Percentiles rank a stretch among this genome's conserved stretches.
Evolutionary conservation across 1,284 basidiomycete genomes (phyloP).

Genomic region (Melampsora americana): DNA sequence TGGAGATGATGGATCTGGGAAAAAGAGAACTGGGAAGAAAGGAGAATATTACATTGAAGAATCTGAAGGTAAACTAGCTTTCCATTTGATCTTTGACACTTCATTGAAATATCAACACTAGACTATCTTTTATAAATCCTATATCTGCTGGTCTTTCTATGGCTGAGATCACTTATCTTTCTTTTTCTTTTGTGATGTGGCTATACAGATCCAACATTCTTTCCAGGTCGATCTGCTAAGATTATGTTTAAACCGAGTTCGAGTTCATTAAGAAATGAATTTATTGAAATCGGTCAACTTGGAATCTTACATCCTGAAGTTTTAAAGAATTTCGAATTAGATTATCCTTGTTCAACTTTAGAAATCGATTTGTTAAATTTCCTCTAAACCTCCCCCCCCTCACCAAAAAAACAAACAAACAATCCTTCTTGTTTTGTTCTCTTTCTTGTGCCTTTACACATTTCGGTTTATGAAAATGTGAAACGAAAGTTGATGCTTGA

Average conservation of each 20-base stretch:
- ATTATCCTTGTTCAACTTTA: conserved; percentile 89
- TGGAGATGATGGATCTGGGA: conserved; percentile 58
- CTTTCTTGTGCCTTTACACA: no score
- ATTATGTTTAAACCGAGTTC: conserved; percentile 74
- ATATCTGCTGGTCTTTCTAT: no score
- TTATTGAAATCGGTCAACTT: conserved; percentile 69
- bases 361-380: conserved; percentile 93
- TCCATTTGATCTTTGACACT: not conserved
- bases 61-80: conserved; percentile 64
- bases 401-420: not conserved
- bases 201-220: conserved; percentile 79
- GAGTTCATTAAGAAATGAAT: conserved; percentile 51
- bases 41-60: conserved; percentile 90
- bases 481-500: no score
- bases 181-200: conserved; percentile 4
- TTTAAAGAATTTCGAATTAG: conserved; percentile 85
- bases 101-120: not conserved
- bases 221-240: conserved; percentile 87
- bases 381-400: conserved; percentile 60
- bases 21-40: conserved; percentile 57
- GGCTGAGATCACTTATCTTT: not conserved
- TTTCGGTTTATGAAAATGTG: no score
- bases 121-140: no score
- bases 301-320: conserved; percentile 88
- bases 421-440: not conserved